phyloP scores from a whole-genome alignment of 495 filamentous ascomycete species.

The Tetracladium marchalianum region DNA sequence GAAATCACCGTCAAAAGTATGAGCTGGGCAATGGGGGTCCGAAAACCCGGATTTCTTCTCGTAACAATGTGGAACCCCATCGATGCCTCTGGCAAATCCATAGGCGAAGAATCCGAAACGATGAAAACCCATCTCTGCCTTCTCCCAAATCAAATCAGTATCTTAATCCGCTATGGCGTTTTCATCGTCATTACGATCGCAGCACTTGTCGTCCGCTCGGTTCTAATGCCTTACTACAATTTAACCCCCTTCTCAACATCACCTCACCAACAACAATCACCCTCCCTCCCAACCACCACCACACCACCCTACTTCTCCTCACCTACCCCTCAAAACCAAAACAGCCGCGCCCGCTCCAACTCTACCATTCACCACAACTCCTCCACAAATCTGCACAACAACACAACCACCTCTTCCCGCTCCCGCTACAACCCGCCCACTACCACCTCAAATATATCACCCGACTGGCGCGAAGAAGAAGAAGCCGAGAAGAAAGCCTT shows the following conservation, averaged over 20 bases:
- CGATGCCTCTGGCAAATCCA: slow-evolving; percentile 48
- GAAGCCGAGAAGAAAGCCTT: background rate
- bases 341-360: slow-evolving; percentile 3
- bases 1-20: slow-evolving; percentile 95
- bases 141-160: slow-evolving; percentile 75
- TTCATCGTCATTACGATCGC: slow-evolving; percentile 50
- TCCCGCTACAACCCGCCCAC: slow-evolving; percentile 8
- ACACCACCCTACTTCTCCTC: slow-evolving; percentile 13
- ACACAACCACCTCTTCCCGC: slow-evolving; percentile 14
- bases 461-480: background rate
- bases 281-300: slow-evolving; percentile 9
- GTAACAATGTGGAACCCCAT: slow-evolving; percentile 89
- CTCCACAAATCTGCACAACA: slow-evolving; percentile 1
- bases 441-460: slow-evolving; percentile 15
- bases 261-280: slow-evolving; percentile 1
- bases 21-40: slow-evolving; percentile 95
- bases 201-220: slow-evolving; percentile 49
- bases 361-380: slow-evolving; percentile 1
- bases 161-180: slow-evolving; percentile 67
- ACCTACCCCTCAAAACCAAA: slow-evolving; percentile 3
- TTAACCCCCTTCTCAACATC: slow-evolving; percentile 32
- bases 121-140: slow-evolving; percentile 85
- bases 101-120: slow-evolving; percentile 36
- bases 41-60: slow-evolving; percentile 77
- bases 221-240: slow-evolving; percentile 39